Percentiles rank a stretch among this genome's conserved stretches.
These are phyloP conservation scores for Exophiala calicioides DNA, from an alignment of 2,329 filamentous ascomycete genomes.

Conservation along the genomic window DNA sequence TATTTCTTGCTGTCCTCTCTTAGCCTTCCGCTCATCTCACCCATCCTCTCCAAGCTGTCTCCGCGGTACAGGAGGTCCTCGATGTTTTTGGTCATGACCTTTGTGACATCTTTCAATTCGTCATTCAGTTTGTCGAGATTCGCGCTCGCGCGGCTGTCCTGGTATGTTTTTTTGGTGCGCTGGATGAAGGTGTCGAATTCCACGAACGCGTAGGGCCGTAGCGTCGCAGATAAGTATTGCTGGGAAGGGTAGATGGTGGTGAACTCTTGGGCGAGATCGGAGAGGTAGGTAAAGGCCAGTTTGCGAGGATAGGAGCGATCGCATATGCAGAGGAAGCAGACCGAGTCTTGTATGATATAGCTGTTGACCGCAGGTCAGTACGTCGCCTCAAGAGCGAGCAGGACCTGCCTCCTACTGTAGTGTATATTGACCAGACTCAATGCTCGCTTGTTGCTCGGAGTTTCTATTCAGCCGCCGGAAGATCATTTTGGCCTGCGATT, in stretches of 20 bases:
- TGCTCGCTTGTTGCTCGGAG: constrained; percentile 85
- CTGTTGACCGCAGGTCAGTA: constrained; percentile 44
- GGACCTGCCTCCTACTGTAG: constrained; percentile 68
- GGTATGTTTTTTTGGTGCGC: constrained; percentile 89
- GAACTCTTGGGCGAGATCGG: constrained; percentile 89
- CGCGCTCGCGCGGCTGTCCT: constrained; percentile 84
- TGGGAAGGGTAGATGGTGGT: constrained; percentile 73
- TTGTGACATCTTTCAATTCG: constrained; percentile 94
- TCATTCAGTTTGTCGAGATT: constrained; percentile 96
- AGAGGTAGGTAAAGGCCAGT: constrained; percentile 96
- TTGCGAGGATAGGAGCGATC: constrained; percentile 95
- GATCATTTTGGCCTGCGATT: constrained; percentile 86
- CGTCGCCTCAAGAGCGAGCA: background rate
- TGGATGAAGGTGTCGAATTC: constrained; percentile 97
- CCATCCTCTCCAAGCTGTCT: constrained; percentile 94
- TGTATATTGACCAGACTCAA: constrained; percentile 80
- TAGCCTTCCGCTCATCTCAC: constrained; percentile 83
- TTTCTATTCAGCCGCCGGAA: constrained; percentile 85
- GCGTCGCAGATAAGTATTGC: constrained; percentile 71
- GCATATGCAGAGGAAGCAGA: constrained; percentile 92
- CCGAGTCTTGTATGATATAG: constrained; percentile 79
- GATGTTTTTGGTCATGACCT: constrained; percentile 99
- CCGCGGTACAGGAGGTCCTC: constrained; percentile 95
- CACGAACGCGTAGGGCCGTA: constrained; percentile 94
- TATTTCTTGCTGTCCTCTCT: constrained; percentile 95